Base-by-base conservation (phyloP, 441 rosid genomes). In the Jatropha multifida region DNA sequence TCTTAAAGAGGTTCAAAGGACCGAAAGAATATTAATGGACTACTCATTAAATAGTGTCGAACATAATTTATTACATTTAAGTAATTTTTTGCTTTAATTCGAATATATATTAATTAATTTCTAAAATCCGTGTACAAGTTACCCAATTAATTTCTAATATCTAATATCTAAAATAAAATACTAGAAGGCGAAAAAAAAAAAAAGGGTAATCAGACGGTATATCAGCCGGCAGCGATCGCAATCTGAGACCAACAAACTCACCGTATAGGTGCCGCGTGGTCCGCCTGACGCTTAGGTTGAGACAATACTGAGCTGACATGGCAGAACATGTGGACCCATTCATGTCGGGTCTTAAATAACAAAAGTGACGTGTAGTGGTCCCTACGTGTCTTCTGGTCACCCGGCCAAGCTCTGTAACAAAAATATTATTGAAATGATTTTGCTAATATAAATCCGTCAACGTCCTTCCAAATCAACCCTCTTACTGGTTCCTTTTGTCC, bases 291-390 rank as follows among this genome's bases (percentile, higher is more conserved):
- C 44, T 26, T 11, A 5, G 15, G 59, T 55, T 68, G 74, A 75
- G 79, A 86, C 77, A 76, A 75, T 66, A 56, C 27, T 49, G 7
- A 10, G 88, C 83, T 88, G 87, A 88, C 85, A 72, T 88, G 94
- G 92, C 85, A 68, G 46, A 26, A 85, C 90, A 77, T 51, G 74
- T 79, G 84, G 85, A 65, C 73, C 92, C 88, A 77, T 49, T 2
- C 54, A 4, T 85, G 94, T 84, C 82, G 71, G 87, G 26, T 68
- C 41, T 14, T 4, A 2, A 2, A 1, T 13, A n/a, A 75, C 72
- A 65, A 74, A 37, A 38, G 72, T 79, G 74, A 83, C 83, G 84
- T 86, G 83, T 75, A 20, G 6, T 72, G 80, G 91, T 81, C 71
- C 90, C 86, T 75, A 71, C 71, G 6, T 85, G 88, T 84, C 79